Evolutionary conservation across 78 protist species (phyloP), one percentile per base, ranked within the genome.

Genomic region (Mantamonas sphyraenae): DNA sequence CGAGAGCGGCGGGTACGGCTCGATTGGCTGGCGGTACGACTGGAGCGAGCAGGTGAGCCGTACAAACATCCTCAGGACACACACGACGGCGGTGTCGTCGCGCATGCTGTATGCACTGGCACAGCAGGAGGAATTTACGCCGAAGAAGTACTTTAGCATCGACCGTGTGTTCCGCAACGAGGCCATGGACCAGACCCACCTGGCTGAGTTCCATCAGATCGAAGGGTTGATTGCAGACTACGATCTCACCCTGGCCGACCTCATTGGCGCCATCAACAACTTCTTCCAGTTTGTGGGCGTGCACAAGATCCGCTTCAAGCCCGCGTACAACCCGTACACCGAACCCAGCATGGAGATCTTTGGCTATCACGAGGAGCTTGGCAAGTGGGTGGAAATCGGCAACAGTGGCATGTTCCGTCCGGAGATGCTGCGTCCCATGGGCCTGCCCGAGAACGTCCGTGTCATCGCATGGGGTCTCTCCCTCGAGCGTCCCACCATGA

Each of bases 111-210:
- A 91, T 83, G 38, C 85, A 71, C 38, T 91, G 24, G 91, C 92
- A 14, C 82, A 83, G 56, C 55, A 56, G 50, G 71, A 55, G 56
- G 74, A 51, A 9, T 82, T 95, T 72, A 60, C 40, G 62, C 97
- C 98, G 40, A 55, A 42, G 33, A 92, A 89, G 67, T 91, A 78
- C 85, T 98, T 98, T 84, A 85, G 95, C 31, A 93, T 98, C 70
- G 99, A 98, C 82, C 88, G 99, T 33, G 99, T 98, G 35, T 97
- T 95, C 90, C 86, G 99, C 35, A 98, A 98, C 64, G 99, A 98
- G 80, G 74, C 95, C 30, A 78, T 93, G 39, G 99, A 98, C 75
- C 96, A 96, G 28, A 98, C 99, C 7, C 99, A 96, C 58, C 79
- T 97, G 2, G 98, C 99, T 37, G 99, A 97, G 74, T 97, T 96